A percentile compares a stretch with the other conserved stretches of the same genome.
Conservation (phyloP, 1,284 basidiomycete species). For the Pascua guehoae region DNA sequence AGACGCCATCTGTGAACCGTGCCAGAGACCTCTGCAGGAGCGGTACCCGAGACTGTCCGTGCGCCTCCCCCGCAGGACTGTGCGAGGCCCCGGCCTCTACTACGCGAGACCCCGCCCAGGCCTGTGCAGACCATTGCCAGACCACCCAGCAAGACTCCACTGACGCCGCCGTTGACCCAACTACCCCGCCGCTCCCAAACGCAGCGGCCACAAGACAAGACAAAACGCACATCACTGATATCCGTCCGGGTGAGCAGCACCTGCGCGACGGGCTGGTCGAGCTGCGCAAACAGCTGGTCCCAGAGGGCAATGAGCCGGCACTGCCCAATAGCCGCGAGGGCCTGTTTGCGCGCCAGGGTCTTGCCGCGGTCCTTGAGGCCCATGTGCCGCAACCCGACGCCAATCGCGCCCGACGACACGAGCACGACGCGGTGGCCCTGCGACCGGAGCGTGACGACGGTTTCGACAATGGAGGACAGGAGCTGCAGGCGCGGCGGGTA, state of each 20-base stretch:
- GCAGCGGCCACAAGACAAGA: too few species aligned
- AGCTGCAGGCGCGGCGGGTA: constrained; percentile 80
- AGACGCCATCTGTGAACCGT: too few species aligned
- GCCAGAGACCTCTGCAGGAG: too few species aligned
- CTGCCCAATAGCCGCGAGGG: constrained; percentile 94
- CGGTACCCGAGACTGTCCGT: too few species aligned
- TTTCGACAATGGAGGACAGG: constrained; percentile 87
- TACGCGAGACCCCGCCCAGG: too few species aligned
- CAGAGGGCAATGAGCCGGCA: constrained; percentile 91
- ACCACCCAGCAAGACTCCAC: neutral
- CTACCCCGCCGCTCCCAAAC: too few species aligned
- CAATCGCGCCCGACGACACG: constrained; percentile 94
- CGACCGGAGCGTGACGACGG: constrained; percentile 71
- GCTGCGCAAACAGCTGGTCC: constrained; percentile 91
- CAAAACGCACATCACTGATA: constrained; percentile 90
- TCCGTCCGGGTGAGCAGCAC: constrained; percentile 90
- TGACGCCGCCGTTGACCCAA: too few species aligned
- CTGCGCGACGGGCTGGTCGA: constrained; percentile 93
- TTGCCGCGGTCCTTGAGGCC: constrained; percentile 74
- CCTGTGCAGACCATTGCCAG: too few species aligned
- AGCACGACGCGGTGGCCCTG: constrained; percentile 91
- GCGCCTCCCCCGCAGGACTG: too few species aligned
- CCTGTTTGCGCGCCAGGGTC: constrained; percentile 87
- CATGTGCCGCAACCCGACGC: constrained; percentile 90
- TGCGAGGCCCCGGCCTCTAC: too few species aligned